phyloP scores from a whole-genome alignment of 352 stramenopile genomes.

The Aphanomyces stellatus region DNA sequence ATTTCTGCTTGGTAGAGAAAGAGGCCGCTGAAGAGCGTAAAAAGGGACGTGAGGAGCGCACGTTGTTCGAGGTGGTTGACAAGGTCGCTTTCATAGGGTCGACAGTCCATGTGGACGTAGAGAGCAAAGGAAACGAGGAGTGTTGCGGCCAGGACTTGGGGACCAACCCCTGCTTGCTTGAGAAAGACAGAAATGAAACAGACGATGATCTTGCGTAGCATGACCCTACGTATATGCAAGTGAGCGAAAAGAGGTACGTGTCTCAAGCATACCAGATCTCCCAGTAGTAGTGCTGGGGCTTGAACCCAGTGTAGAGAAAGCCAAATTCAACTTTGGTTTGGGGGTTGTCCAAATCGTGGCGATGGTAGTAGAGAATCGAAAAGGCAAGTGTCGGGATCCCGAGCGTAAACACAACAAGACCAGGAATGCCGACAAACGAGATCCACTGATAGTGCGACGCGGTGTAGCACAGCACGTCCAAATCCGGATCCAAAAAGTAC shows the following conservation, averaged over 20 bases:
- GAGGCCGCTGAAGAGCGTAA: neutral
- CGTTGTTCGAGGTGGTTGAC: neutral
- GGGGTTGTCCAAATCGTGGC: neutral
- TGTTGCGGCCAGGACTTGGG: neutral
- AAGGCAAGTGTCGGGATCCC: constrained; percentile 2
- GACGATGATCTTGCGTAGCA: constrained; percentile 2
- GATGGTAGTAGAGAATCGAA: neutral
- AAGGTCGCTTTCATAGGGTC: neutral
- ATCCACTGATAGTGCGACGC: neutral
- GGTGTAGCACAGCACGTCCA: neutral
- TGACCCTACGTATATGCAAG: neutral
- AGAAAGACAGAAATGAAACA: constrained; percentile 9
- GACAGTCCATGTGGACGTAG: neutral
- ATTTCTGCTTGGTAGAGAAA: constrained; percentile 6
- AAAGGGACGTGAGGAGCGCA: constrained; percentile 1
- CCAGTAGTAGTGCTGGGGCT: constrained; percentile 3
- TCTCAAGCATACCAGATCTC: neutral
- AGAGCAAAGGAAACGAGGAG: neutral
- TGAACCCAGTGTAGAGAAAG: constrained; percentile 6
- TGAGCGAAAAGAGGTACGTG: neutral
- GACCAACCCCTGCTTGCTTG: neutral
- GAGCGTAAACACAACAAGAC: neutral
- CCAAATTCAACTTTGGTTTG: neutral
- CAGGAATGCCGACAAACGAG: neutral
- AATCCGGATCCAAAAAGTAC: neutral